Conservation (phyloP, 371 early-diverging fungal species). For the Globomyces sp. region DNA sequence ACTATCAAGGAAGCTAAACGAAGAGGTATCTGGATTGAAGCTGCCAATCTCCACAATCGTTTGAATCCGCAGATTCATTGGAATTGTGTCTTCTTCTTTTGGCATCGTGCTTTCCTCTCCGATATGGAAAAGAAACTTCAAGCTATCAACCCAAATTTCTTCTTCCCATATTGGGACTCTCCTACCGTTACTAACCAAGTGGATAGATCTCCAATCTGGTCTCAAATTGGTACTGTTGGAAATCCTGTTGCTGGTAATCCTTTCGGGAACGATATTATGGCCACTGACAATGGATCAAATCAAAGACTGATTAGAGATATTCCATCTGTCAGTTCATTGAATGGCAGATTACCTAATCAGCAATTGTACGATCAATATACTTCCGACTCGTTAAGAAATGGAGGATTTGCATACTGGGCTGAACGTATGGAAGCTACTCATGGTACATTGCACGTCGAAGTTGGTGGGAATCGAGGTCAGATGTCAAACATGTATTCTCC, state of each 20-base stretch:
- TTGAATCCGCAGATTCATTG: slow-evolving; percentile 19
- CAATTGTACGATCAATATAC: slow-evolving; percentile 9
- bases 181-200: slow-evolving; percentile 34
- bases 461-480: slow-evolving; percentile 5
- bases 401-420: slow-evolving; percentile 13
- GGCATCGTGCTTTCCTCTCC: slow-evolving; percentile 28
- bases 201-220: slow-evolving; percentile 25
- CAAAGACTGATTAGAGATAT: not conserved
- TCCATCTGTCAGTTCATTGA: not conserved
- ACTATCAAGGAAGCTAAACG: not conserved
- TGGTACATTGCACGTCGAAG: slow-evolving; percentile 19
- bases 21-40: slow-evolving; percentile 30
- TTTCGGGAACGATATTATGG: no score
- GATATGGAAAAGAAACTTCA: slow-evolving; percentile 38
- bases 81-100: slow-evolving; percentile 22
- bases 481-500: slow-evolving; percentile 25
- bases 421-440: slow-evolving; percentile 15
- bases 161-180: slow-evolving; percentile 56
- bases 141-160: slow-evolving; percentile 42
- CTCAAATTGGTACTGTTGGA: not conserved
- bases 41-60: slow-evolving; percentile 20
- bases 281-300: not conserved
- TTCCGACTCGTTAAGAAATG: not conserved
- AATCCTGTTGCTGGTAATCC: no score
- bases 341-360: not conserved